phyloP scores from a whole-genome alignment of 2,329 filamentous ascomycete genomes.

The Fusarium pseudoanthophilum region DNA sequence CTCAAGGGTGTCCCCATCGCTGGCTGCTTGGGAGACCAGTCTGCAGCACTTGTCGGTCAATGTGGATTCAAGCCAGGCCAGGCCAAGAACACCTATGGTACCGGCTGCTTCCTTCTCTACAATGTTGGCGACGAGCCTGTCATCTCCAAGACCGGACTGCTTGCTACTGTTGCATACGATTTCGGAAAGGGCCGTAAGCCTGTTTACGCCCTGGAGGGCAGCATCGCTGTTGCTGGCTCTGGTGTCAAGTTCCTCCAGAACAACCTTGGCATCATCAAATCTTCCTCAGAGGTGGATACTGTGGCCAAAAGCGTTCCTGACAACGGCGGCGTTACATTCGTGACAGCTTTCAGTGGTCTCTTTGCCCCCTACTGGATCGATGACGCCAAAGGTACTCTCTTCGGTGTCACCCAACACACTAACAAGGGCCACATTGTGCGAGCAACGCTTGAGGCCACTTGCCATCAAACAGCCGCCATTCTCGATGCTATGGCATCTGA shows the following conservation, averaged over 20 bases:
- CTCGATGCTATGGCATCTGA: slow-evolving; percentile 92
- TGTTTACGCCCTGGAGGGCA: slow-evolving; percentile 85
- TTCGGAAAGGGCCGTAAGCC: slow-evolving; percentile 70
- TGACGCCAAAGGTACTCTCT: slow-evolving; percentile 88
- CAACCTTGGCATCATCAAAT: slow-evolving; percentile 69
- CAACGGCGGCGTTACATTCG: slow-evolving; percentile 86
- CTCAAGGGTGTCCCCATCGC: slow-evolving; percentile 78
- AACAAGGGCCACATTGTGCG: slow-evolving; percentile 87
- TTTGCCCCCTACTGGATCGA: slow-evolving; percentile 97
- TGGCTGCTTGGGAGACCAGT: slow-evolving; percentile 90
- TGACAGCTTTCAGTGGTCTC: slow-evolving; percentile 90
- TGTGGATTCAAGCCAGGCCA: slow-evolving; percentile 83
- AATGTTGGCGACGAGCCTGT: slow-evolving; percentile 88
- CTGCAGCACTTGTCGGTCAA: slow-evolving; percentile 85
- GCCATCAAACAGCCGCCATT: slow-evolving; percentile 93
- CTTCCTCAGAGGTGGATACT: slow-evolving; percentile 60
- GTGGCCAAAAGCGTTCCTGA: slow-evolving; percentile 68
- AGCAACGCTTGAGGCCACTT: slow-evolving; percentile 89
- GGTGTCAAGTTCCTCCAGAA: slow-evolving; percentile 79
- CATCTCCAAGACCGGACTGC: slow-evolving; percentile 82
- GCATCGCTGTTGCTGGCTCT: slow-evolving; percentile 83
- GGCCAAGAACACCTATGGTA: slow-evolving; percentile 93
- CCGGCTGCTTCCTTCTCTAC: slow-evolving; percentile 89
- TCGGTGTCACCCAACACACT: slow-evolving; percentile 87
- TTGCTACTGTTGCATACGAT: slow-evolving; percentile 90